These are phyloP conservation scores for Lecanoromycetidae sp. DNA, from an alignment of 2,329 filamentous ascomycete genomes.

Conservation along the genomic window DNA sequence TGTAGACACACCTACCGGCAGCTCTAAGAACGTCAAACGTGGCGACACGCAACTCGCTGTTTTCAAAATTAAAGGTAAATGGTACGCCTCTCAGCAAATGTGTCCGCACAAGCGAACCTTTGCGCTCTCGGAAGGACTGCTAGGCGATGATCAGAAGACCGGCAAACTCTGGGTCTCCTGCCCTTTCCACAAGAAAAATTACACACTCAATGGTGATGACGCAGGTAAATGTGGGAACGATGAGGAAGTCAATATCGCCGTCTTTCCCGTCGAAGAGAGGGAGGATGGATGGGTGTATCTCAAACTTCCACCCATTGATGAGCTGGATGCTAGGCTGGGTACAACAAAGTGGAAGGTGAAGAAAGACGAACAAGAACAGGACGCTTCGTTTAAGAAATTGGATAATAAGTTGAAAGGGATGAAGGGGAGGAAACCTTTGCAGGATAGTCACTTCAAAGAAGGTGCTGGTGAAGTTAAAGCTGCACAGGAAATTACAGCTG, in stretches of 20 bases:
- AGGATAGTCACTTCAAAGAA: constrained; percentile 34
- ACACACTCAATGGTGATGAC: constrained; percentile 54
- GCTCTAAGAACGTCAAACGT: constrained; percentile 66
- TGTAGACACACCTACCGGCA: constrained; percentile 55
- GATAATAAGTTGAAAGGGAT: constrained; percentile 44
- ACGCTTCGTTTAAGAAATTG: constrained; percentile 44
- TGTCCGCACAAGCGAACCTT: constrained; percentile 87
- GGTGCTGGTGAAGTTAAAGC: constrained; percentile 34
- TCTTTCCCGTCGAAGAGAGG: constrained; percentile 64
- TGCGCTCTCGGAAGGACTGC: constrained; percentile 71
- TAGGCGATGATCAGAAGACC: constrained; percentile 44
- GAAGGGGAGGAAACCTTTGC: constrained; percentile 41
- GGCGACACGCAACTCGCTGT: constrained; percentile 82
- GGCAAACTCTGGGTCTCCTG: constrained; percentile 72
- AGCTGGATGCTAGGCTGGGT: constrained; percentile 66
- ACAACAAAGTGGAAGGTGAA: constrained; percentile 68
- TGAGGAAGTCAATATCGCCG: constrained; percentile 63
- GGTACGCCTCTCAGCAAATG: constrained; percentile 86
- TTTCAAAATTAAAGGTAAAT: constrained; percentile 69
- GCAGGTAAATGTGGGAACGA: constrained; percentile 66
- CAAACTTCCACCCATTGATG: constrained; percentile 65
- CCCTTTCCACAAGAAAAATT: constrained; percentile 84
- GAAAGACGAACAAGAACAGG: constrained; percentile 52
- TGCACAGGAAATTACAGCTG: constrained; percentile 34
- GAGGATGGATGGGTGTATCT: constrained; percentile 68